phyloP scores from a whole-genome alignment of 2,329 filamentous ascomycete species.

The Rosellinia necatrix region DNA sequence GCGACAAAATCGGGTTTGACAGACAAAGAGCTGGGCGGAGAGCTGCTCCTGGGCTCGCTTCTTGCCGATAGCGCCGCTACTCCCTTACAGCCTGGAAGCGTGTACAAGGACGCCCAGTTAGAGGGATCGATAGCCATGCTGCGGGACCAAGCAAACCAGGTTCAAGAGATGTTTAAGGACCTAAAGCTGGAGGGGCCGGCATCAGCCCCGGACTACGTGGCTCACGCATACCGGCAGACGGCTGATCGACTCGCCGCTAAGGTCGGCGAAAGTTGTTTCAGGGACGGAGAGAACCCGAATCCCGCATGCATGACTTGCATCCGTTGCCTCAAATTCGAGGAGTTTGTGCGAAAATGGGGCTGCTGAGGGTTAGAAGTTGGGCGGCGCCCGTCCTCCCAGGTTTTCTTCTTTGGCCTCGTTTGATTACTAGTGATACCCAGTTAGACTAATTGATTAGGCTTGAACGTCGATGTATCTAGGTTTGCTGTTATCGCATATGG shows the following conservation, averaged over 20 bases:
- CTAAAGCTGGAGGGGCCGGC: constrained; percentile 27
- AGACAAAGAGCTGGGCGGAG: constrained; percentile 32
- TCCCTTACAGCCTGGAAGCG: constrained; percentile 20
- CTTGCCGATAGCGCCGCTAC: constrained; percentile 34
- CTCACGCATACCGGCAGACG: constrained; percentile 29
- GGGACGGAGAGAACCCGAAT: constrained; percentile 9
- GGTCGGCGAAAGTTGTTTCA: constrained; percentile 9
- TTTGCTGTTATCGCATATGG: neutral
- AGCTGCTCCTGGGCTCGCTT: constrained; percentile 35
- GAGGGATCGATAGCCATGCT: constrained; percentile 38
- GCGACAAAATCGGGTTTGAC: constrained; percentile 33
- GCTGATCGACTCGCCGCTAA: constrained; percentile 25
- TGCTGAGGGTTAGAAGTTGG: constrained; percentile 9
- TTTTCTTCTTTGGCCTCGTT: constrained; percentile 2
- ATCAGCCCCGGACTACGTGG: constrained; percentile 32
- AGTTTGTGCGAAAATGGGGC: constrained; percentile 33
- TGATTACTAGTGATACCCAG: constrained; percentile 20
- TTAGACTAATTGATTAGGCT: constrained; percentile 11
- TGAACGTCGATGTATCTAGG: neutral
- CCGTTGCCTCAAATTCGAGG: constrained; percentile 29
- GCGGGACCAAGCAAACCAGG: constrained; percentile 31
- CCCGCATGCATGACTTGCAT: constrained; percentile 9
- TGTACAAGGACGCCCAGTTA: constrained; percentile 36
- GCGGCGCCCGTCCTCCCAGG: neutral
- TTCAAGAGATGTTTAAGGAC: constrained; percentile 29